A percentile compares a stretch with the other conserved stretches of the same genome.
Conservation (phyloP, 495 filamentous ascomycete species). For the Lasiosphaeria miniovina region DNA sequence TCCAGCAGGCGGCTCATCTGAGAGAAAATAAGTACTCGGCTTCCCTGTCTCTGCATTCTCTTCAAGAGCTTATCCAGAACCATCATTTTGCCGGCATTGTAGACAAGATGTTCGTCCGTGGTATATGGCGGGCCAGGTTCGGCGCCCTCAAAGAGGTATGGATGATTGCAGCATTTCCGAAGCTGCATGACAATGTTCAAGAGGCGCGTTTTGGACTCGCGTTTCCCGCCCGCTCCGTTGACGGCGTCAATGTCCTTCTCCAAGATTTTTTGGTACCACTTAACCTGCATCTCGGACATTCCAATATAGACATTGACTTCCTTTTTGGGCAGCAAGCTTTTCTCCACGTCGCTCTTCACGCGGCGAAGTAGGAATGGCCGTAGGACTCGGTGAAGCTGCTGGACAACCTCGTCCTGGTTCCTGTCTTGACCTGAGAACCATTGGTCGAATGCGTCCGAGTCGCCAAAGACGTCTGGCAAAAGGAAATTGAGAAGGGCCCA, state of each 20-base stretch:
- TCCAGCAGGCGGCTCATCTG: slow-evolving; percentile 98
- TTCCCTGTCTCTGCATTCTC: slow-evolving; percentile 79
- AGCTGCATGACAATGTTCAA: slow-evolving; percentile 99
- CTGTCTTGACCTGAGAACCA: slow-evolving; percentile 91
- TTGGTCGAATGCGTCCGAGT: slow-evolving; percentile 95
- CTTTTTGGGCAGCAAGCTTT: slow-evolving; percentile 96
- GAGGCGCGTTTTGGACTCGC: slow-evolving; percentile 97
- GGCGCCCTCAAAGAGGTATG: slow-evolving; percentile 96
- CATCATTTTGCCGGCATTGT: slow-evolving; percentile 95
- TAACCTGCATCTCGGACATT: slow-evolving; percentile 99
- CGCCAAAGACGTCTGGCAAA: slow-evolving; percentile 95
- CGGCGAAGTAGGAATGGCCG: slow-evolving; percentile 92
- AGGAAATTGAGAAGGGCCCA: slow-evolving; percentile 98
- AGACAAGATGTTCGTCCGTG: slow-evolving; percentile 92
- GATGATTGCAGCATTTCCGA: slow-evolving; percentile 98
- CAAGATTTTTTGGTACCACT: slow-evolving; percentile 98
- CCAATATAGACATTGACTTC: slow-evolving; percentile 96
- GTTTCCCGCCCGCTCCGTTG: slow-evolving; percentile 93
- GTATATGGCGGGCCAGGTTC: slow-evolving; percentile 98
- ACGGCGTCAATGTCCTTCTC: slow-evolving; percentile 99
- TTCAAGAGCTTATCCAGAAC: slow-evolving; percentile 91
- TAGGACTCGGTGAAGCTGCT: slow-evolving; percentile 91
- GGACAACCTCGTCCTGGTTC: slow-evolving; percentile 94
- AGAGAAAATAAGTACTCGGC: slow-evolving; percentile 95
- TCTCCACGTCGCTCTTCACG: slow-evolving; percentile 98